These are phyloP conservation scores for Fusarium papillatum DNA, from an alignment of 2,329 filamentous ascomycete genomes.

Conservation along the genomic window DNA sequence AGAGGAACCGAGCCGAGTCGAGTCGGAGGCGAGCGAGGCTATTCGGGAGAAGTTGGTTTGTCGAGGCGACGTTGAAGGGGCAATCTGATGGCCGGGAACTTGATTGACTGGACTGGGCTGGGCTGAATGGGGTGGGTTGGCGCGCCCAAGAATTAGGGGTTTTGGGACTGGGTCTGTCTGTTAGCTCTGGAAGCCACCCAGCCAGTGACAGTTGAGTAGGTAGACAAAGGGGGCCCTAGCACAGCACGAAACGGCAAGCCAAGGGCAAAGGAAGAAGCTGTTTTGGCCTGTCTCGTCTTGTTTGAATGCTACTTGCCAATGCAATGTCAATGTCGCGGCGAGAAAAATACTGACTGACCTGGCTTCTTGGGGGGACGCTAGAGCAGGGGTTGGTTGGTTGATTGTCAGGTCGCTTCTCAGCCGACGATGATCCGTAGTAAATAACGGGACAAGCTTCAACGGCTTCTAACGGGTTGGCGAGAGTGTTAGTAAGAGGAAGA, in stretches of 20 bases:
- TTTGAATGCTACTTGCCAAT: constrained; percentile 1
- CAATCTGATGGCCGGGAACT: constrained; percentile 38
- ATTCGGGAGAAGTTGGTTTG: constrained; percentile 29
- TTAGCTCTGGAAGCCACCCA: constrained; percentile 31
- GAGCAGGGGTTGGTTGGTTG: constrained; percentile 22
- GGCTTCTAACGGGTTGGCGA: constrained; percentile 5
- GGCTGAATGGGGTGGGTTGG: constrained; percentile 45
- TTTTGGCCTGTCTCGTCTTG: constrained; percentile 3
- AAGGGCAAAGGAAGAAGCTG: constrained; percentile 3
- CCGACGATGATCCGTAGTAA: constrained; percentile 27
- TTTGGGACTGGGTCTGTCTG: constrained; percentile 35
- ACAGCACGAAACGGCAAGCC: constrained; percentile 10
- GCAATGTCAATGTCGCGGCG: background rate
- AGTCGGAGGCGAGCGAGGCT: constrained; percentile 17
- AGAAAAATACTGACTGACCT: constrained; percentile 18
- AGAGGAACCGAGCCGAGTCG: constrained; percentile 15
- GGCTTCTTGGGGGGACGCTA: constrained; percentile 24
- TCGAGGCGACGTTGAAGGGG: constrained; percentile 45
- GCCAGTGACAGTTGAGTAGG: constrained; percentile 12
- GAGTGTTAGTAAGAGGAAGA: background rate
- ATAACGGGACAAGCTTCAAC: constrained; percentile 2
- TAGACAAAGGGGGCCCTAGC: constrained; percentile 13
- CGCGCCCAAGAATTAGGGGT: constrained; percentile 46
- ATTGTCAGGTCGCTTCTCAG: constrained; percentile 13
- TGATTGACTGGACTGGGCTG: constrained; percentile 32